These are phyloP conservation scores for Candida tibetensis DNA, from an alignment of 805 yeast species.

Conservation along the genomic window DNA sequence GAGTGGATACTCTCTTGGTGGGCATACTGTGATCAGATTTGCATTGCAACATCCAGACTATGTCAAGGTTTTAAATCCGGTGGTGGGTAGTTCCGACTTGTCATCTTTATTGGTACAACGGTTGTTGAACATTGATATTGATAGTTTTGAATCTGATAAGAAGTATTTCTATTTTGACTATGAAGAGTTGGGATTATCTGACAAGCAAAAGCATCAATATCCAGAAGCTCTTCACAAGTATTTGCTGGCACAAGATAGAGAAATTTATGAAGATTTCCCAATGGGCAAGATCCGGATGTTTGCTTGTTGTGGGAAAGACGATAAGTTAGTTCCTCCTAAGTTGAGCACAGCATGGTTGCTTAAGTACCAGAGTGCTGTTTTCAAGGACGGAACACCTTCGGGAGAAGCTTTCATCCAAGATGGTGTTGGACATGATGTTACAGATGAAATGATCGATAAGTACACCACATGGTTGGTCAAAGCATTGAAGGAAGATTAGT, in stretches of 20 bases:
- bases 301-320: conserved; percentile 37
- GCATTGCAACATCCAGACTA: conserved; percentile 37
- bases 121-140: conserved; percentile 19
- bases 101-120: conserved; percentile 44
- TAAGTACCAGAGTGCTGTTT: conserved; percentile 19
- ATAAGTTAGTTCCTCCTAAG: conserved; percentile 35
- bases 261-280: conserved; percentile 34
- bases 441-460: conserved; percentile 31
- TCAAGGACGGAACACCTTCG: conserved; percentile 13
- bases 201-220: conserved; percentile 19
- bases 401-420: conserved; percentile 28
- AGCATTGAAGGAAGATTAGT: background rate
- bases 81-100: conserved; percentile 50
- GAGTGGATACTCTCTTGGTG: conserved; percentile 56
- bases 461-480: conserved; percentile 32
- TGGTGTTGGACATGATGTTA: conserved; percentile 32
- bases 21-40: conserved; percentile 50
- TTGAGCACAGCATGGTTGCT: conserved; percentile 33
- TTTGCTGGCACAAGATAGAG: conserved; percentile 25
- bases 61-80: conserved; percentile 44
- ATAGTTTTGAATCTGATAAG: conserved; percentile 21
- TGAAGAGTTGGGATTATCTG: conserved; percentile 30
- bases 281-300: conserved; percentile 28
- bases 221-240: conserved; percentile 35
- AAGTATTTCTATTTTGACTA: conserved; percentile 33